Evolutionary conservation across 495 filamentous ascomycete genomes (phyloP), one percentile per base, ranked within the genome.

Genomic region (Schizothecium vesticola): DNA sequence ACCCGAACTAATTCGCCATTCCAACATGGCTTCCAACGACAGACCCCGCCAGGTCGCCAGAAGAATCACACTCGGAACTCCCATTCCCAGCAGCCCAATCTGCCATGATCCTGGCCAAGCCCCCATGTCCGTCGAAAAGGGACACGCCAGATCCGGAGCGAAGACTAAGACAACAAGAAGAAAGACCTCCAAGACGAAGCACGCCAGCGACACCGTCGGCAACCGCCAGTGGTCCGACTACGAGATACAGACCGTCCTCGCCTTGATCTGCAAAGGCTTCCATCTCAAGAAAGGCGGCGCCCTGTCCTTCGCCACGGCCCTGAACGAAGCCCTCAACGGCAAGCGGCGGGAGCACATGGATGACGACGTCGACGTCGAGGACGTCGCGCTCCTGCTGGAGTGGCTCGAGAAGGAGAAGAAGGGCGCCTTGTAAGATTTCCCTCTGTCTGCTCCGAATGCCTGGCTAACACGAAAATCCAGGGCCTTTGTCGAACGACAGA

Each of bases 321-420:
- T 69, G 33, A 69, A 69, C 57, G 31, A 69, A 23, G 67, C 67
- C 13, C 67, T 69, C 21, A 69, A 69, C 24, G 56, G 67, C 12
- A 25, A 64, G 2, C 12, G 21, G 1, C 28, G 62, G 11, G 56
- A 65, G 21, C 24, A 51, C 22, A 21, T 65, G 10, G 55, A 28
- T 3, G 21, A 64, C 16, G 67, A 69, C 22, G 60, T 69, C 36
- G 67, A 69, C 21, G n/a, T 65, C 22, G 33, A 61, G 9, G 62
- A 69, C 28, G 67, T 69, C 22, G 28, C 29, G 22, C 22, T 25
- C n/a, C 1, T 69, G 62, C 57, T 69, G n/a, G 23, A 65, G 19
- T 65, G 33, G 23, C 8, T 65, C 21, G n/a, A 56, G 10, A 19
- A 21, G n/a, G 58, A 69, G 28, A 69, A 65, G 56, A 69, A 65